Conservation (phyloP, 257 asterid genomes). For the Eucommia ulmoides region DNA sequence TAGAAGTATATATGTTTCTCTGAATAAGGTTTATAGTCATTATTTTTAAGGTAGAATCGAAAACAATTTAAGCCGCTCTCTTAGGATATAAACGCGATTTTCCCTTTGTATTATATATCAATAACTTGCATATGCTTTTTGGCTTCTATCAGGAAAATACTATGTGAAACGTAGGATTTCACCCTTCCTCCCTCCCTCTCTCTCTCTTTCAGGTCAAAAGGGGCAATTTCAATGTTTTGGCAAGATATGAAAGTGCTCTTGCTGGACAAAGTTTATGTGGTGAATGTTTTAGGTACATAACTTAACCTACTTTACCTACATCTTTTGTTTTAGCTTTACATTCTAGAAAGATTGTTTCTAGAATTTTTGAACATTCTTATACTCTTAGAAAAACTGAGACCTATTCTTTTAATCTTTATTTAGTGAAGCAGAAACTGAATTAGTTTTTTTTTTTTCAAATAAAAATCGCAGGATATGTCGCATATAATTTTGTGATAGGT, state of each 20-base stretch:
- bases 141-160: too few relatives aligned
- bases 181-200: too few relatives aligned
- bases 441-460: slow-evolving; percentile 4
- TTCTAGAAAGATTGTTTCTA: too few relatives aligned
- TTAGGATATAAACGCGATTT: background rate
- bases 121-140: too few relatives aligned
- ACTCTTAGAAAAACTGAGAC: too few relatives aligned
- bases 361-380: too few relatives aligned
- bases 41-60: background rate
- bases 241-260: slow-evolving; percentile 58
- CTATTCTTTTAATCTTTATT: too few relatives aligned
- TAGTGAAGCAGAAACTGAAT: too few relatives aligned
- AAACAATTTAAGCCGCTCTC: background rate
- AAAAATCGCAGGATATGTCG: slow-evolving; percentile 63
- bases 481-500: slow-evolving; percentile 90
- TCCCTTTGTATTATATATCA: background rate
- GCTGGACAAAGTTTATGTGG: slow-evolving; percentile 60
- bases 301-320: slow-evolving; percentile 6
- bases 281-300: slow-evolving; percentile 73
- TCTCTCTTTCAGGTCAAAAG: slow-evolving; percentile 36
- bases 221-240: slow-evolving; percentile 23
- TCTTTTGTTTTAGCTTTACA: too few relatives aligned
- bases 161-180: too few relatives aligned
- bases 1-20: too few relatives aligned
- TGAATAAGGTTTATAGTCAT: background rate